These are phyloP conservation scores for Mortierella sp. DNA, from an alignment of 371 early-diverging fungal species.

Conservation along the genomic window DNA sequence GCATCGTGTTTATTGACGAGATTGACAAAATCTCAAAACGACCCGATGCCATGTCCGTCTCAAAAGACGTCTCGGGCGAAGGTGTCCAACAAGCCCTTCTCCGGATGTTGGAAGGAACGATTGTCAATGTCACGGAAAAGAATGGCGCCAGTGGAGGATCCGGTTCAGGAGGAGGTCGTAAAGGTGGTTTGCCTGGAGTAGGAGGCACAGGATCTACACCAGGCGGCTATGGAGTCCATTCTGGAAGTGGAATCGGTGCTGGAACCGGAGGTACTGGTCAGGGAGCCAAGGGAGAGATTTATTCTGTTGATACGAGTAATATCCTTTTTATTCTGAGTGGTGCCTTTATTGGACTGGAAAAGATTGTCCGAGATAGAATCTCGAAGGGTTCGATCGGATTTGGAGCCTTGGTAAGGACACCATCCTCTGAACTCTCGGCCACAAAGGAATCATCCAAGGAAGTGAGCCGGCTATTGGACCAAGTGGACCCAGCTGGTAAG, in stretches of 20 bases:
- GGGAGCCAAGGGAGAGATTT: slow-evolving; percentile 79
- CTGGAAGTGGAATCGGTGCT: slow-evolving; percentile 19
- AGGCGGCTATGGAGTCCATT: slow-evolving; percentile 22
- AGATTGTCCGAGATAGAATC: slow-evolving; percentile 79
- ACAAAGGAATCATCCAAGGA: slow-evolving; percentile 33
- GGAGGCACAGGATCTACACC: too few species aligned
- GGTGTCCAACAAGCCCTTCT: slow-evolving; percentile 92
- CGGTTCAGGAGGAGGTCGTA: slow-evolving; percentile 55
- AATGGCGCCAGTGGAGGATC: slow-evolving; percentile 58
- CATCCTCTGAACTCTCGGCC: slow-evolving; percentile 28
- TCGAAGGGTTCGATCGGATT: slow-evolving; percentile 87
- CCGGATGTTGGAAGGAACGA: slow-evolving; percentile 91
- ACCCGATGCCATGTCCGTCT: slow-evolving; percentile 77
- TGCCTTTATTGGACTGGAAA: slow-evolving; percentile 92
- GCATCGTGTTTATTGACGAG: slow-evolving; percentile 95
- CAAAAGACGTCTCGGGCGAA: slow-evolving; percentile 95
- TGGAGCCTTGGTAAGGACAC: slow-evolving; percentile 65
- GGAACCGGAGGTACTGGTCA: slow-evolving; percentile 49
- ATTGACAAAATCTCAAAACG: slow-evolving; percentile 89
- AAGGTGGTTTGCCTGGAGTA: slow-evolving; percentile 55
- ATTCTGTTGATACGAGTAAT: slow-evolving; percentile 90
- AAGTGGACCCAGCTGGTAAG: slow-evolving; percentile 76
- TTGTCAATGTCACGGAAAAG: slow-evolving; percentile 88
- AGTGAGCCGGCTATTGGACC: slow-evolving; percentile 58
- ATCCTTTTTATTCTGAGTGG: slow-evolving; percentile 92